Percentiles rank a stretch among this genome's conserved stretches.
Conservation (phyloP, 2,329 filamentous ascomycete genomes). For the Anthostomella pinea region DNA sequence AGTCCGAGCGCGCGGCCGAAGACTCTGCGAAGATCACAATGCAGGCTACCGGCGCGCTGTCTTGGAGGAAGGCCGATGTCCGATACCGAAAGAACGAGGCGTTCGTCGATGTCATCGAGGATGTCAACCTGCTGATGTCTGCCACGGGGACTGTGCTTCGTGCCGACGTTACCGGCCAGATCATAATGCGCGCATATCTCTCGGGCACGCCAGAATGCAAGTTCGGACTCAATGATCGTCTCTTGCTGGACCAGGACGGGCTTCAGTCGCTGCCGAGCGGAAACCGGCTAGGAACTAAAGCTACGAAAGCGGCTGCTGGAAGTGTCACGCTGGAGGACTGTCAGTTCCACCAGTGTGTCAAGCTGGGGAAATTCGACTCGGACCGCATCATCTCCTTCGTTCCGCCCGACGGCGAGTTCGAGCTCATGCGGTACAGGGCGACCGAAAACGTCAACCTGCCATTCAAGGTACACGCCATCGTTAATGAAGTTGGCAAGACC, state of each 20-base stretch:
- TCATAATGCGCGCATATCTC: conserved; percentile 97
- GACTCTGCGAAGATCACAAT: conserved; percentile 98
- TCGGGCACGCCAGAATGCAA: conserved; percentile 98
- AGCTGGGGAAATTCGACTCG: conserved; percentile 92
- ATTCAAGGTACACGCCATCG: conserved; percentile 98
- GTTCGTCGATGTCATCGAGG: conserved; percentile 98
- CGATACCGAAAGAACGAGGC: conserved; percentile 99
- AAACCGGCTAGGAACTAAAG: conserved; percentile 77
- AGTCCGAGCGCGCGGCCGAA: conserved; percentile 79
- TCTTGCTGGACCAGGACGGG: conserved; percentile 79
- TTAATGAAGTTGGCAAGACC: conserved; percentile 93
- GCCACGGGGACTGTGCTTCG: conserved; percentile 91
- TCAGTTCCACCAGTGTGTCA: conserved; percentile 98
- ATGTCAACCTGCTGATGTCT: conserved; percentile 99
- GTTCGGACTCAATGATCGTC: conserved; percentile 93
- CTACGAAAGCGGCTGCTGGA: conserved; percentile 91
- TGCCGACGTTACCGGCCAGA: conserved; percentile 94
- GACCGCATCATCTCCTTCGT: conserved; percentile 97
- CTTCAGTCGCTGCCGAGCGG: conserved; percentile 66
- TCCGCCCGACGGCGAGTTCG: conserved; percentile 95
- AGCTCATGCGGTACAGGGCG: conserved; percentile 96
- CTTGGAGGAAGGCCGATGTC: conserved; percentile 95
- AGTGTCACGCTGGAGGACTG: conserved; percentile 96
- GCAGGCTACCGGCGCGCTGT: conserved; percentile 95
- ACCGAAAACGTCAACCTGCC: conserved; percentile 98